Base-by-base conservation (phyloP, 1,284 basidiomycete species). In the Ceratobasidium sp. region DNA sequence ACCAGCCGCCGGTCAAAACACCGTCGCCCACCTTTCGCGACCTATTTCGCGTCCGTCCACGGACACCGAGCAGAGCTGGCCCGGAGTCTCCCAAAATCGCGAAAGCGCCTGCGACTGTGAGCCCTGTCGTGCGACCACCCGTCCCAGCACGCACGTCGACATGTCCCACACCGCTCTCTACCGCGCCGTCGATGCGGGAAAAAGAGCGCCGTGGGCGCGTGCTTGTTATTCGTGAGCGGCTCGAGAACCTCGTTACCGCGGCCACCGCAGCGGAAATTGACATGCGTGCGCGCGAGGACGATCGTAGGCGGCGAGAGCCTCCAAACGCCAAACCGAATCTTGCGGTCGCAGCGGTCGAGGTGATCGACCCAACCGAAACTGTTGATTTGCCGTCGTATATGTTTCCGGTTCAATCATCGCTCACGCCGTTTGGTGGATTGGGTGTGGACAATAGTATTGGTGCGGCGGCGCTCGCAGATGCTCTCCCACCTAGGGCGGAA, bases 151-250 rank as follows among this genome's bases (percentile, higher is more conserved):
- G 87, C 38, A 71, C 74, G 3, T 52, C 78, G 44, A 74, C 78
- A 33, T 73, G 59, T 33, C 77, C 80, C 83, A 85, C 78, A 78
- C 81, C 60, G 81, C 86, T 73, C 14, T 73, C 70, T 10, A 73
- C 70, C n/a, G 70, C 57, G 50, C 82, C 83, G 0, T 78, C 69
- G 27, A 77, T 71, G 52, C 78, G 62, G 70, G 81, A 83, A 64
- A 80, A 80, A 85, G 79, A 84, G 89, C 79, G 79, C 62, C 77
- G 80, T 55, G 80, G 80, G 33, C 87, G 93, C 65, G 93, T 95
- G 0, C 92, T 94, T 0, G 93, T 95, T 23, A 90, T 95, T 65
- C 88, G 93, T 30, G 94, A 95, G 83, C 91, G 90, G 81, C 89
- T 95, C 89, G 86, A 88, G 16, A 91, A 94, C 80, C 84, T 95